phyloP scores from a whole-genome alignment of 1,284 basidiomycete genomes.

The Ustilago xerochloae region DNA sequence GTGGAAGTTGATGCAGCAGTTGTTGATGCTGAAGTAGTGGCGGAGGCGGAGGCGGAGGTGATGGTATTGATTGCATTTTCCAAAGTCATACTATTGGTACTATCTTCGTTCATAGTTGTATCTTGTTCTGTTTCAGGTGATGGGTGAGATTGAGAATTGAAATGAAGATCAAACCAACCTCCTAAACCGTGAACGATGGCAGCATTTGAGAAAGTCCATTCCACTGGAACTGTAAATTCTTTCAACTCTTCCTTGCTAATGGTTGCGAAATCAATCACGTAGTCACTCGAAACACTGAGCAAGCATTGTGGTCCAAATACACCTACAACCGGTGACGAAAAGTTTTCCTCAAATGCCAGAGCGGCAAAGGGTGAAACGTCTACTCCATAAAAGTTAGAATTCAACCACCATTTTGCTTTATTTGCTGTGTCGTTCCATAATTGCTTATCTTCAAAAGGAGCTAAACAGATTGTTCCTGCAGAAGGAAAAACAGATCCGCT shows the following conservation, averaged over 20 bases:
- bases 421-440: slow-evolving; percentile 71
- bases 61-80: slow-evolving; percentile 14
- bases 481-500: slow-evolving; percentile 71
- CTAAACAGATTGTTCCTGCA: slow-evolving; percentile 70
- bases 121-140: slow-evolving; percentile 13
- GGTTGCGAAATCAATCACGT: slow-evolving; percentile 59
- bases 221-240: slow-evolving; percentile 59
- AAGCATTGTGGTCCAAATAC: slow-evolving; percentile 57
- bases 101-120: slow-evolving; percentile 20
- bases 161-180: slow-evolving; percentile 65
- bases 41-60: slow-evolving; percentile 16
- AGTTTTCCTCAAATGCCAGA: slow-evolving; percentile 57
- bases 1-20: no score
- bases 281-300: slow-evolving; percentile 52
- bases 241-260: slow-evolving; percentile 52
- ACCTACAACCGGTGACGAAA: slow-evolving; percentile 60
- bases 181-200: slow-evolving; percentile 61
- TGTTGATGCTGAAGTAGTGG: no score
- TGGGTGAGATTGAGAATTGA: slow-evolving; percentile 45
- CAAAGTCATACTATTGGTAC: slow-evolving; percentile 10
- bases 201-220: slow-evolving; percentile 46
- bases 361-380: slow-evolving; percentile 59
- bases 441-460: slow-evolving; percentile 71
- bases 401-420: slow-evolving; percentile 68
- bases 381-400: slow-evolving; percentile 64